Conservation (phyloP, 345 rosid species). For the Luvunga scandens region DNA sequence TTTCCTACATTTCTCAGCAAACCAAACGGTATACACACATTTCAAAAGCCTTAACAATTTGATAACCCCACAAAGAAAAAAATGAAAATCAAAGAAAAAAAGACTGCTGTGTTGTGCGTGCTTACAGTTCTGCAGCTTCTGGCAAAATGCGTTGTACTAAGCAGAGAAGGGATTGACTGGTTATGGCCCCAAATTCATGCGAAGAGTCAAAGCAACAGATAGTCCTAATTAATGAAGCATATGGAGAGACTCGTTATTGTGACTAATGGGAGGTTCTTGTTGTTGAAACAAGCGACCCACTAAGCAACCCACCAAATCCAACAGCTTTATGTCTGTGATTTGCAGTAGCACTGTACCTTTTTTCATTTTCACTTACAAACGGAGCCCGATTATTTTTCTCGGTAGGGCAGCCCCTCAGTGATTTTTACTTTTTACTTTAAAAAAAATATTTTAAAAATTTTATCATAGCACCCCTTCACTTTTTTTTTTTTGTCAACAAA, state of each 20-base stretch:
- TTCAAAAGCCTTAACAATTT: neutral
- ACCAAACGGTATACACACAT: neutral
- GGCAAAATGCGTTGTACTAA: neutral
- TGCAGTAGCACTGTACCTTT: neutral
- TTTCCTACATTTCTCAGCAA: neutral
- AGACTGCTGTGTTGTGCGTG: neutral
- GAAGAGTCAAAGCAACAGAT: neutral
- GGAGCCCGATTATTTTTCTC: too few relatives aligned
- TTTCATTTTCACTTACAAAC: too few relatives aligned
- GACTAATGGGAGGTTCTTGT: neutral
- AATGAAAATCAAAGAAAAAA: neutral
- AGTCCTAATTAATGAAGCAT: neutral
- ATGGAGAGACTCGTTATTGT: neutral
- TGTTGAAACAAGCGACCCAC: neutral
- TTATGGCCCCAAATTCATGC: neutral
- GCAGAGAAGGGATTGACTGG: neutral
- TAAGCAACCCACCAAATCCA: neutral
- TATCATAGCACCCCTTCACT: too few relatives aligned
- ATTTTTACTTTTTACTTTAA: too few relatives aligned
- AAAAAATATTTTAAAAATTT: too few relatives aligned
- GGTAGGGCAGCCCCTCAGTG: too few relatives aligned
- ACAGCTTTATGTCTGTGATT: neutral
- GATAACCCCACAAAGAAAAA: neutral
- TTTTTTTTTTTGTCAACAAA: too few relatives aligned
- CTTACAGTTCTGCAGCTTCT: slow-evolving; percentile 9